Conservation (phyloP, 2,329 filamentous ascomycete species). For the Colletotrichum somersetense region DNA sequence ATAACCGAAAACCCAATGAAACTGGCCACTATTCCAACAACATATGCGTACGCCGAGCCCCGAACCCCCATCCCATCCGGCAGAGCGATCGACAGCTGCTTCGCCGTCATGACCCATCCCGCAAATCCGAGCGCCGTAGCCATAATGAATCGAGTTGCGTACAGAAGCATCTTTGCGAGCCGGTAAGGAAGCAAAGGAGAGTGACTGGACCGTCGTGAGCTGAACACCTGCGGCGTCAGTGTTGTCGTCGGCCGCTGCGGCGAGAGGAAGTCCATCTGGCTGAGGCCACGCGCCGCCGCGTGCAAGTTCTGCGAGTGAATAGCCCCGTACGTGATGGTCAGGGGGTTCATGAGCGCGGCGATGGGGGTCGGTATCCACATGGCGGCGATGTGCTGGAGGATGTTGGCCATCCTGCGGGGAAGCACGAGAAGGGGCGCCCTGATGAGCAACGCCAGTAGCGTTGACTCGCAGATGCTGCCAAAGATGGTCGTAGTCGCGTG, state of each 20-base stretch:
- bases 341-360: conserved; percentile 86
- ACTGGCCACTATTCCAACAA: conserved; percentile 91
- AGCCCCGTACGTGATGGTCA: conserved; percentile 91
- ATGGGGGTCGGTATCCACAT: conserved; percentile 88
- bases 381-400: conserved; percentile 81
- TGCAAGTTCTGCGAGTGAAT: conserved; percentile 90
- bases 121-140: conserved; percentile 90
- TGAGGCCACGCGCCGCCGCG: conserved; percentile 81
- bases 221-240: conserved; percentile 68
- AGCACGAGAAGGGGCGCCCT: conserved; percentile 88
- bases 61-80: conserved; percentile 68
- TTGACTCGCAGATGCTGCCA: conserved; percentile 91
- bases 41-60: conserved; percentile 93
- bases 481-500: conserved; percentile 91
- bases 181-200: conserved; percentile 82
- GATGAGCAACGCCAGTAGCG: conserved; percentile 82
- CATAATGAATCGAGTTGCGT: conserved; percentile 92
- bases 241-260: conserved; percentile 80
- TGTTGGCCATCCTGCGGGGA: conserved; percentile 73
- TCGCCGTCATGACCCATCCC: conserved; percentile 95
- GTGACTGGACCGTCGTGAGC: conserved; percentile 45
- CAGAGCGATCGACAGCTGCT: conserved; percentile 75
- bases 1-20: conserved; percentile 96
- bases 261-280: conserved; percentile 84
- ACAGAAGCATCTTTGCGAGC: conserved; percentile 89